Base-by-base conservation (phyloP, 2,329 filamentous ascomycete genomes). In the Coniella lustricola region DNA sequence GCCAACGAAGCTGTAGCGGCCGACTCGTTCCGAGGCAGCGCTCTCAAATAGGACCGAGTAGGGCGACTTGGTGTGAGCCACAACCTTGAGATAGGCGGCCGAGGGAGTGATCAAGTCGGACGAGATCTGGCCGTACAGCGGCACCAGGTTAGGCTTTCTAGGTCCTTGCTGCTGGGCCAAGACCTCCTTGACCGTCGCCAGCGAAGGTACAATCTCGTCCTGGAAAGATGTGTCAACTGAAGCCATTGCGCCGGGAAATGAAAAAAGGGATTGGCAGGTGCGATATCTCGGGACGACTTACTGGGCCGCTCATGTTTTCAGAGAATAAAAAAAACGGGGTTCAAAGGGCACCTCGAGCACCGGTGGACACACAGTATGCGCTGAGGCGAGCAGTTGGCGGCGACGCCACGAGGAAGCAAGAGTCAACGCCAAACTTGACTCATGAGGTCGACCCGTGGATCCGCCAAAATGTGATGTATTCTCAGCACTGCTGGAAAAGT, bases 1-100 rank as follows among this genome's bases (percentile, higher is more conserved):
- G 57, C 91, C 91, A 52, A 98, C 79, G 68, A 98, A 98, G 72
- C 89, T 95, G 68, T 96, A 97, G 60, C 93, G 79, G 50, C 91
- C 91, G 56, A 98, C 89, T 16, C 85, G 90, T 68, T 97, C 91
- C 22, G 90, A 91, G 18, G 90, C 90, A 21, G 91, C 93, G 60
- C 90, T 95, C 70, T 98, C 93, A 67, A 95, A 95, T 41, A 98
- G 80, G 65, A 96, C 97, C 3, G 91, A 96, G 60, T 88, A 82
- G 57, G 87, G 83, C 42, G 86, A 87, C 57, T 77, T 72, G 25
- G 78, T 85, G 75, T 85, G 82, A 54, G 82, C 77, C 32, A 87
- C 84, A 57, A 96, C 77, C 69, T 96, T 97, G 56, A 98, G 78
- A 68, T 97, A 98, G 58, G 94, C 91, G 54, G 87, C 81, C n/a